phyloP scores from a whole-genome alignment of 192 early-diverging fungal genomes.

The Diversispora epigaea region DNA sequence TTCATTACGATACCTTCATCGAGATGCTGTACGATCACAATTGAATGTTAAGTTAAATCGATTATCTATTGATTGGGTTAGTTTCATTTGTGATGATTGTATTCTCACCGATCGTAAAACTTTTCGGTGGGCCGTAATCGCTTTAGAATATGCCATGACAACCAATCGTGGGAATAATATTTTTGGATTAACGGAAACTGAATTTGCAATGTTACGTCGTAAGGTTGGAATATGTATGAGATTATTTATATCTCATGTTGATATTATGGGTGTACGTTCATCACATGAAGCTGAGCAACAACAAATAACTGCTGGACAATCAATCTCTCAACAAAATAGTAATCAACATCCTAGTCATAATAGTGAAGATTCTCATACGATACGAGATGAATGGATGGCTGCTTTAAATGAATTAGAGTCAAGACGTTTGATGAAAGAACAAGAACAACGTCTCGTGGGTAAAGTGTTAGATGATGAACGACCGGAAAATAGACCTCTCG shows the following conservation, averaged over 20 bases:
- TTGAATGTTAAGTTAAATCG: conserved; percentile 67
- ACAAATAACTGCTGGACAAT: conserved; percentile 33
- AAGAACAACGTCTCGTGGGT: conserved; percentile 64
- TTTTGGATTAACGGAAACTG: conserved; percentile 62
- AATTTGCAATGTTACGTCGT: conserved; percentile 68
- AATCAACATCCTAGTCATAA: conserved; percentile 28
- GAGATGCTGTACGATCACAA: conserved; percentile 48
- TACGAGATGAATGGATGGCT: conserved; percentile 54
- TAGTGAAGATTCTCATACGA: conserved; percentile 17
- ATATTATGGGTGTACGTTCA: conserved; percentile 67
- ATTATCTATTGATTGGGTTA: conserved; percentile 84
- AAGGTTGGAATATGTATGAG: conserved; percentile 80
- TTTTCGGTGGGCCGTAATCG: conserved; percentile 81
- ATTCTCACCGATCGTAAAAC: conserved; percentile 75
- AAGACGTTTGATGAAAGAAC: conserved; percentile 39
- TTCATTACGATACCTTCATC: conserved; percentile 40
- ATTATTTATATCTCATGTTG: conserved; percentile 78
- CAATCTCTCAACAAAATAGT: not conserved
- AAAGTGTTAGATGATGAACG: conserved; percentile 75
- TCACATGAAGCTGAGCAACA: conserved; percentile 43
- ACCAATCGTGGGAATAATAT: conserved; percentile 73
- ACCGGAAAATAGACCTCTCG: conserved; percentile 77
- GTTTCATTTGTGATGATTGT: conserved; percentile 83
- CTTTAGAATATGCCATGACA: conserved; percentile 80
- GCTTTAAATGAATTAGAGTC: conserved; percentile 56